Evolutionary conservation across 441 rosid genomes (phyloP), one percentile per base, ranked within the genome.

Genomic region (Rhodomyrtus psidioides): DNA sequence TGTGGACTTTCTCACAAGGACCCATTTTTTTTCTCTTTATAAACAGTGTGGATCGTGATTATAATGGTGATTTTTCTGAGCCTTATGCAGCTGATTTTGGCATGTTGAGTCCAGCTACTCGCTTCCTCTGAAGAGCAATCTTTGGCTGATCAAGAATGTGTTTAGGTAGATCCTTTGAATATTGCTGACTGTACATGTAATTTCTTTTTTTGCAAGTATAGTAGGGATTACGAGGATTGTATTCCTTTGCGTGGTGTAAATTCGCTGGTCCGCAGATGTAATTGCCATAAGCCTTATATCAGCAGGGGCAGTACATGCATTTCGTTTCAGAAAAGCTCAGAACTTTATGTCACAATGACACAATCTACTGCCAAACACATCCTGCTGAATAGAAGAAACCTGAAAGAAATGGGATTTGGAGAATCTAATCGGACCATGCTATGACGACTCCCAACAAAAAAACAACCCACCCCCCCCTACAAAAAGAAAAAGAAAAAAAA

Each of bases 11-110:
- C 87, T 87, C 85, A 88, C 84, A 51, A 12, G 28, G 49, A 75
- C 54, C 75, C 55, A 42, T 42, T 42, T 83, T 42, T 59, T 83
- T 87, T 51, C 86, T 74, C 82, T 88, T 88, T 82, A 82, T 89
- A 51, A 88, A 89, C 96, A 95, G 99, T 56, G 89, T 74, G 87
- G 93, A 84, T 83, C 83, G 83, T 19, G 92, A 92, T 86, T 54
- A 85, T 87, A 86, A 84, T 16, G 94, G 89, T 75, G 92, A 86
- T 60, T 81, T 89, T 81, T 90, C 86, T 84, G 92, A 87, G 88
- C 92, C 92, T 6, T 82, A 90, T 87, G 93, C 90, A 49, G 90
- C 91, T 82, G 86, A 88, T 34, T 90, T 89, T 84, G 92, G 91
- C 24, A 70, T 91, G 76, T 65, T 19, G 76, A 65, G 4, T 34